phyloP scores from a whole-genome alignment of 2,329 filamentous ascomycete species.

The Fusarium sp. region DNA sequence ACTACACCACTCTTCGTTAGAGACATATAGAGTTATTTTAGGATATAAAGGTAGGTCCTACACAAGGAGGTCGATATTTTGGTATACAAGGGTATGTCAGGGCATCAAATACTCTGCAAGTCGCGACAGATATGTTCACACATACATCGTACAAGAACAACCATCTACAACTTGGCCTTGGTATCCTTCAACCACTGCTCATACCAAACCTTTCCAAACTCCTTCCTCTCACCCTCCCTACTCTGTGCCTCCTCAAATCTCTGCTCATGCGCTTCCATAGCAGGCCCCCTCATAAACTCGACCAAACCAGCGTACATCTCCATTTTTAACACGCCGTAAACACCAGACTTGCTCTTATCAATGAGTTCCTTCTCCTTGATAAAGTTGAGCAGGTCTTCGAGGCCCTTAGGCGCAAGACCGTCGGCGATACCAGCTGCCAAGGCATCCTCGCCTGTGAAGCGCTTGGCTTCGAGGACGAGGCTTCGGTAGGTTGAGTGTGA shows the following conservation, averaged over 20 bases:
- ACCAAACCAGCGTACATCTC: constrained; percentile 79
- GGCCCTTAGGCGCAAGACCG: constrained; percentile 64
- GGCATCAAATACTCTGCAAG: neutral
- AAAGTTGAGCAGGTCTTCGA: constrained; percentile 70
- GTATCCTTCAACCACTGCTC: constrained; percentile 59
- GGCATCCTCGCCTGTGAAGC: constrained; percentile 72
- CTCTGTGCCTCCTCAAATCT: constrained; percentile 55
- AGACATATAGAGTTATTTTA: neutral
- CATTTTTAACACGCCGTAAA: constrained; percentile 77
- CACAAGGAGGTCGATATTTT: neutral
- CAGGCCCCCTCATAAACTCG: constrained; percentile 63
- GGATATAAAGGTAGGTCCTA: neutral
- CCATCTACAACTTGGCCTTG: constrained; percentile 51
- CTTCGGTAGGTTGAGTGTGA: constrained; percentile 65
- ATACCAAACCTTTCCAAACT: constrained; percentile 58
- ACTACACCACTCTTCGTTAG: neutral
- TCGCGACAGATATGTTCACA: neutral
- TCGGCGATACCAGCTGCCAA: constrained; percentile 76
- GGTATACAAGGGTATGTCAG: neutral
- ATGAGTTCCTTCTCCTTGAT: constrained; percentile 68
- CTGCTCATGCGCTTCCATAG: constrained; percentile 60
- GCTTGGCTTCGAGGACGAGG: constrained; percentile 77
- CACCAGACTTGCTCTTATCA: constrained; percentile 69
- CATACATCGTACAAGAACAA: neutral
- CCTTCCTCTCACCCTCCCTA: constrained; percentile 54